Evolutionary conservation across 2,329 filamentous ascomycete species (phyloP).

Genomic region (Clarireedia homoeocarpa): DNA sequence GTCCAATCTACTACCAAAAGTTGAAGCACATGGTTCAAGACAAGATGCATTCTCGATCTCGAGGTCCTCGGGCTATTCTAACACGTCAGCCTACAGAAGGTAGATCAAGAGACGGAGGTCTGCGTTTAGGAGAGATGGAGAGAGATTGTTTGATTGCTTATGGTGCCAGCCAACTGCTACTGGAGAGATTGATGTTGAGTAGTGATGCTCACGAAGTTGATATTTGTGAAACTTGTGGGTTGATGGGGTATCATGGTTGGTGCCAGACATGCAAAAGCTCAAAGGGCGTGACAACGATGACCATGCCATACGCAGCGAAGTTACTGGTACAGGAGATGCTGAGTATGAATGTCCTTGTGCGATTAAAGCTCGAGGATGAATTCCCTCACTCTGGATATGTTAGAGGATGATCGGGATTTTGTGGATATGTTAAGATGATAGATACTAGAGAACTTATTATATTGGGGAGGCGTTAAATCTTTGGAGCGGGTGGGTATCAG

Average conservation of each 20-base stretch:
- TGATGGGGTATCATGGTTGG: conserved; percentile 93
- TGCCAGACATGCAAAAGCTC: conserved; percentile 89
- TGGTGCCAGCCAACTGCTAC: conserved; percentile 81
- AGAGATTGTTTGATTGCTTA: conserved; percentile 97
- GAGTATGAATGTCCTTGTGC: conserved; percentile 97
- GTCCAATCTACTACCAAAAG: conserved; percentile 98
- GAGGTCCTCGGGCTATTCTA: conserved; percentile 82
- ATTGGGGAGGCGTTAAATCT: background rate
- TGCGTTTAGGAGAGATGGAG: conserved; percentile 97
- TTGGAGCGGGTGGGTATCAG: too few relatives aligned
- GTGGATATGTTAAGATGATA: background rate
- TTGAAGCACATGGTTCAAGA: conserved; percentile 99
- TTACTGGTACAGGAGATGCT: conserved; percentile 90
- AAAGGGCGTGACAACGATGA: conserved; percentile 81
- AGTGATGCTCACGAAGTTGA: conserved; percentile 88
- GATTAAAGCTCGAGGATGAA: conserved; percentile 85
- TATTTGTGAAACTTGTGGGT: conserved; percentile 85
- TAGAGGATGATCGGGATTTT: background rate
- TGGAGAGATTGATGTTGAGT: conserved; percentile 91
- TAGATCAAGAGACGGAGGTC: conserved; percentile 82
- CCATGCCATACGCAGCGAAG: conserved; percentile 96
- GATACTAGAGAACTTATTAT: background rate
- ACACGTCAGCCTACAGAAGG: conserved; percentile 96
- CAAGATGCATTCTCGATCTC: conserved; percentile 95
- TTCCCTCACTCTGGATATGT: conserved; percentile 50